Evolutionary conservation across 148 eudicot species (phyloP).

Genomic region (Rhododendron henanense): DNA sequence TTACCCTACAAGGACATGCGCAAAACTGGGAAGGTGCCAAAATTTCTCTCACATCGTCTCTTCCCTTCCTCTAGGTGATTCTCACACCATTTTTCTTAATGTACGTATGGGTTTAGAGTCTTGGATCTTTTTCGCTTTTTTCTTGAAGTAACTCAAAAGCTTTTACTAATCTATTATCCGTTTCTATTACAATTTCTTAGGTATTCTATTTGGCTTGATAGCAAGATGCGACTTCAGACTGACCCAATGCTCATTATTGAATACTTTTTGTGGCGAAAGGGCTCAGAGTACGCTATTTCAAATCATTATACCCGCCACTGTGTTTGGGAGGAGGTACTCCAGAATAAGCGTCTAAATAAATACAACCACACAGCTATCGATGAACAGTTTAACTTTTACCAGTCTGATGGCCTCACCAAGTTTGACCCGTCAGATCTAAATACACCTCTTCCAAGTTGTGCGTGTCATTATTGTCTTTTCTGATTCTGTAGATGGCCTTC

Average conservation of each 20-base stretch:
- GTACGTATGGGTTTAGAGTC: slow-evolving; percentile 5
- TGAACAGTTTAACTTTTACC: slow-evolving; percentile 79
- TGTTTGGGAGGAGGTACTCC: slow-evolving; percentile 98
- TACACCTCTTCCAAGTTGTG: slow-evolving; percentile 82
- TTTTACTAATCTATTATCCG: neutral
- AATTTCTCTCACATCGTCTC: slow-evolving; percentile 90
- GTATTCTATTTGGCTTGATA: slow-evolving; percentile 98
- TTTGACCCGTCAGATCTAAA: slow-evolving; percentile 72
- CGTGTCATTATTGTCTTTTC: slow-evolving; percentile 28
- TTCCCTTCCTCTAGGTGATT: slow-evolving; percentile 90
- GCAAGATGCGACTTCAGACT: slow-evolving; percentile 78
- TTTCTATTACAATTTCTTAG: slow-evolving; percentile 27
- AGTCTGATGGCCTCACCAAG: slow-evolving; percentile 86
- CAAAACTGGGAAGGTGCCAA: slow-evolving; percentile 98
- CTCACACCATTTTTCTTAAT: slow-evolving; percentile 10
- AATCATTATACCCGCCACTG: slow-evolving; percentile 93
- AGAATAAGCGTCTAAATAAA: slow-evolving; percentile 93
- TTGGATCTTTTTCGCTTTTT: neutral
- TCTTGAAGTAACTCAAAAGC: neutral
- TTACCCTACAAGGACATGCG: slow-evolving; percentile 88
- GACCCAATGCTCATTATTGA: slow-evolving; percentile 89
- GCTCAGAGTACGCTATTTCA: slow-evolving; percentile 93
- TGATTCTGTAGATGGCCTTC: neutral
- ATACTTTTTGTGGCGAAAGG: slow-evolving; percentile 71
- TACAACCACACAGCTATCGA: slow-evolving; percentile 90